A percentile compares a stretch with the other conserved stretches of the same genome.
Conservation (phyloP, 169 alveolate genomes). For the Babesia sp. region DNA sequence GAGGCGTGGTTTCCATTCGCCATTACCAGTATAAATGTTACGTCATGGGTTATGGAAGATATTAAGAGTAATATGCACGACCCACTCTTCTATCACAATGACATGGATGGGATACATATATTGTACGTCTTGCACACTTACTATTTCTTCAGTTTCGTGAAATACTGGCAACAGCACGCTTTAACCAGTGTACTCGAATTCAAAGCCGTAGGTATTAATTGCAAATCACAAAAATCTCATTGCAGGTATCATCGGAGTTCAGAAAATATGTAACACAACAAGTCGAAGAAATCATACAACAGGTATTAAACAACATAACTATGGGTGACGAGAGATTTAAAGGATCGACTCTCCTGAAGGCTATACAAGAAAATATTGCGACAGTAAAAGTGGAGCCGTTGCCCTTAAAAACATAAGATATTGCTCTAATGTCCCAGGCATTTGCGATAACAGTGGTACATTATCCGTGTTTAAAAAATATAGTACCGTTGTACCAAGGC, state of each 20-base stretch:
- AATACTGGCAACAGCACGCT: slow-evolving; percentile 20
- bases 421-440: no score
- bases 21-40: slow-evolving; percentile 62
- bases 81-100: slow-evolving; percentile 42
- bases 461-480: no score
- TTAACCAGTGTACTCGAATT: slow-evolving; percentile 30
- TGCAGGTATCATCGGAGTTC: slow-evolving; percentile 7
- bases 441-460: no score
- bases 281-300: neutral
- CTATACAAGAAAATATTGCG: neutral
- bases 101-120: slow-evolving; percentile 14
- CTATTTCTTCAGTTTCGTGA: slow-evolving; percentile 45
- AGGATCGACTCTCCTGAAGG: neutral
- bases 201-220: slow-evolving; percentile 20
- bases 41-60: slow-evolving; percentile 62
- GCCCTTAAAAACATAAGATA: no score
- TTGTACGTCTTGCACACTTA: slow-evolving; percentile 43
- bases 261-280: neutral
- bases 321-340: neutral
- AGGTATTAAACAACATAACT: neutral
- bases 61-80: slow-evolving; percentile 28
- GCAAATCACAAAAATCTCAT: neutral
- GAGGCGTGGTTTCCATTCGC: slow-evolving; percentile 66
- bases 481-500: no score
- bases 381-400: no score